These are phyloP conservation scores for Leishmania turanica DNA, from an alignment of 208 protist genomes.

Conservation along the genomic window DNA sequence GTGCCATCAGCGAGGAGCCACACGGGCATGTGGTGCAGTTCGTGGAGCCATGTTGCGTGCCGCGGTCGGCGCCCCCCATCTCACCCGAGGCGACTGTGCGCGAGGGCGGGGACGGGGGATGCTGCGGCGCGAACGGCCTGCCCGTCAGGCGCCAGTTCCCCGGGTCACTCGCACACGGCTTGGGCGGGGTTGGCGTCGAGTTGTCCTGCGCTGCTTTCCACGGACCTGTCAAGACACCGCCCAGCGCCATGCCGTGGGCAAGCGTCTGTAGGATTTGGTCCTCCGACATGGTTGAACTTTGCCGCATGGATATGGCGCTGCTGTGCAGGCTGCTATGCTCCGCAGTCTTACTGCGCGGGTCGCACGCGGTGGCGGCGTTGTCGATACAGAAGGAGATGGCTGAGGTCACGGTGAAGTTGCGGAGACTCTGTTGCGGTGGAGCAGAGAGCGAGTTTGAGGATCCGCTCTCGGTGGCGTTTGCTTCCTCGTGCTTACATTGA, in stretches of 20 bases:
- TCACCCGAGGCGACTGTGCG: slow-evolving; percentile 1
- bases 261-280: slow-evolving; percentile 36
- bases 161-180: neutral
- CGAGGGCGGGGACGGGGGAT: neutral
- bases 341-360: neutral
- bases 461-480: slow-evolving; percentile 1
- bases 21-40: neutral
- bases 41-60: neutral
- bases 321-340: slow-evolving; percentile 14
- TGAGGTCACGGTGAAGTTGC: slow-evolving; percentile 22
- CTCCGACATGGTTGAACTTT: slow-evolving; percentile 20
- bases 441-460: slow-evolving; percentile 13
- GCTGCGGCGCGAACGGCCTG: neutral
- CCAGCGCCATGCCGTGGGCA: slow-evolving; percentile 38
- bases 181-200: neutral
- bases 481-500: neutral
- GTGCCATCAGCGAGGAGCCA: neutral
- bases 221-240: slow-evolving; percentile 2
- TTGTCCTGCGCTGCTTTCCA: slow-evolving; percentile 15
- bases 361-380: neutral
- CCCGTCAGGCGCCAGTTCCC: neutral
- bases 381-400: slow-evolving; percentile 9
- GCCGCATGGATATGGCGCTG: slow-evolving; percentile 19
- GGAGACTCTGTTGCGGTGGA: slow-evolving; percentile 11
- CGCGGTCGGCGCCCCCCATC: neutral